Evolutionary conservation across 2,329 filamentous ascomycete genomes (phyloP).

Genomic region (Macrophomina phaseolina): DNA sequence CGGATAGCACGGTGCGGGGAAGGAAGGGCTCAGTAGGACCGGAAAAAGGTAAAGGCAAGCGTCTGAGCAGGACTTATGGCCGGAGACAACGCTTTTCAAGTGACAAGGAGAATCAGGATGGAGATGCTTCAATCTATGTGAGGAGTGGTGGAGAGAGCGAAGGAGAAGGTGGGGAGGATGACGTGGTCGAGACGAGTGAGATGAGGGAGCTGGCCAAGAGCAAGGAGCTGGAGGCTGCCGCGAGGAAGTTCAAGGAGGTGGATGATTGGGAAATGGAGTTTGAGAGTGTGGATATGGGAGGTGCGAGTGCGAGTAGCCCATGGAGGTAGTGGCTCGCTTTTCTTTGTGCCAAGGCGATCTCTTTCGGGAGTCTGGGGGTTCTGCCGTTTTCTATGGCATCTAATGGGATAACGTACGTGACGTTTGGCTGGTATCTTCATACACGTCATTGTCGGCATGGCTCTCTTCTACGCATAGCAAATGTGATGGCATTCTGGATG

Average conservation of each 20-base stretch:
- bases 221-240: conserved; percentile 50
- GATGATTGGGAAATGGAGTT: conserved; percentile 59
- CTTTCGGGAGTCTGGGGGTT: no score
- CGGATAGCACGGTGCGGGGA: background rate
- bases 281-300: conserved; percentile 51
- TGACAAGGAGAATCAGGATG: conserved; percentile 51
- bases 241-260: conserved; percentile 56
- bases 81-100: conserved; percentile 32
- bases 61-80: conserved; percentile 35
- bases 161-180: conserved; percentile 24
- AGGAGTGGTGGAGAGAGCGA: conserved; percentile 47
- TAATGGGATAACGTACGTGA: no score
- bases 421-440: no score
- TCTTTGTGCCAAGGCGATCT: no score
- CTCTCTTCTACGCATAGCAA: no score
- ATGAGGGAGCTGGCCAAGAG: conserved; percentile 32
- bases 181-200: conserved; percentile 34
- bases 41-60: conserved; percentile 36
- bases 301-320: conserved; percentile 45
- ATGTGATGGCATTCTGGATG: no score
- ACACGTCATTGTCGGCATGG: no score
- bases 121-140: conserved; percentile 8
- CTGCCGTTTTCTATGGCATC: background rate
- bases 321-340: conserved; percentile 37
- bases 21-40: conserved; percentile 28